Conservation (phyloP, 83 land plant species). For the Larix sibirica region DNA sequence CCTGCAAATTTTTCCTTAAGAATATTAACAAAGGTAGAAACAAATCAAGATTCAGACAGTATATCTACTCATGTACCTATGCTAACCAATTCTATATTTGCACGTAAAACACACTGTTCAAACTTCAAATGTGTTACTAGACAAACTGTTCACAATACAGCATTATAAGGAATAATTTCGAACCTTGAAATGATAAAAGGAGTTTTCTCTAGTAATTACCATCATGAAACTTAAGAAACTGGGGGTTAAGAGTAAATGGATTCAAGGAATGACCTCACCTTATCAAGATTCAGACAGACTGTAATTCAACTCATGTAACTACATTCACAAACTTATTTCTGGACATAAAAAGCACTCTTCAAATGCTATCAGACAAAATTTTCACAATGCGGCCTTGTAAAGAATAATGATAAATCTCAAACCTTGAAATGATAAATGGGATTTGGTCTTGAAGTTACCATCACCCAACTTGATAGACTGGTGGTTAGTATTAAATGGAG, state of each 20-base stretch:
- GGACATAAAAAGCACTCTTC: background rate
- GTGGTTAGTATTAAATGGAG: background rate
- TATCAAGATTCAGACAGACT: background rate
- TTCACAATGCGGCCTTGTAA: background rate
- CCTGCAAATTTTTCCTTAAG: slow-evolving; percentile 45
- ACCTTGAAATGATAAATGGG: background rate
- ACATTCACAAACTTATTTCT: background rate
- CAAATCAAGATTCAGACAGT: background rate
- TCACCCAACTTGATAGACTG: background rate
- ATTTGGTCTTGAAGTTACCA: background rate
- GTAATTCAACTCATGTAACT: background rate
- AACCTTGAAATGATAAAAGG: background rate
- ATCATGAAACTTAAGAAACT: background rate
- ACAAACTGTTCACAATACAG: background rate
- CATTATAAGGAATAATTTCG: background rate
- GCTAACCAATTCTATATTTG: background rate
- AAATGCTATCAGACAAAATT: background rate
- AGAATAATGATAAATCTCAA: background rate
- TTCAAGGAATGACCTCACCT: too few species aligned
- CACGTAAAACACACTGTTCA: background rate
- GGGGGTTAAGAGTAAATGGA: background rate
- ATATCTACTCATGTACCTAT: background rate
- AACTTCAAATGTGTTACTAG: background rate
- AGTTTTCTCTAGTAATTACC: background rate
- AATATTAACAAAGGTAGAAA: background rate